Evolutionary conservation across 2,329 filamentous ascomycete species (phyloP), one percentile per base, ranked within the genome.

Genomic region (Venturia carpophila): DNA sequence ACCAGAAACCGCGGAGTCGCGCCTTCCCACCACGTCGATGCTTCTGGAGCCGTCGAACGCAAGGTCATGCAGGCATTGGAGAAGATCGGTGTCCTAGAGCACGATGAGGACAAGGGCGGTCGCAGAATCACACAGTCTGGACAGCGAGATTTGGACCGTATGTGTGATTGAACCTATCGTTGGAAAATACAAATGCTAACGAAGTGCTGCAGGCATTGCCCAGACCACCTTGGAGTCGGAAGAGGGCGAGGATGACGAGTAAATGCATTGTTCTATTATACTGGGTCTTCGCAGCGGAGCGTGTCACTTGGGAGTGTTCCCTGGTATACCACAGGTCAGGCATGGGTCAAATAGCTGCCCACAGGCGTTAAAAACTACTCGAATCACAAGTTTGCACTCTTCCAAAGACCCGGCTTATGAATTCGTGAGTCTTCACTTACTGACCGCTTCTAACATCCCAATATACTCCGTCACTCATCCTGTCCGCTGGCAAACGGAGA

Each of bases 1-100:
- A 89, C 90, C 84, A 97, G 96, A 88, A 99, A 97, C 89, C 92
- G 94, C 74, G 94, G 94, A 75, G 87, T 87, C 74, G 87, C 89
- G 73, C 94, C 94, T 78, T 91, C 87, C 71, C 88, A 96, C 83
- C 94, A 99, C 86, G 91, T 96, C 75, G 90, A 97, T 78, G 94
- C 92, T 79, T 92, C 88, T 73, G 93, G 93, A 79, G 88, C 87
- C 77, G 92, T 99, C 73, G 94, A 99, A 86, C 92, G 94, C 81
- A 97, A 97, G 86, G 85, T 96, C 78, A 83, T 97, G 79, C 94
- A 99, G 86, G 84, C 92, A 69, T 90, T 99, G 67, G 94, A 97
- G 90, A 97, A 97, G 90, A 97, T 99, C 75, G 92, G 93, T 80
- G 92, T 99, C 74, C 84, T 99, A 69, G 94, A 99, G 89, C 84